A percentile compares a stretch with the other conserved stretches of the same genome.
Evolutionary conservation across 2,329 filamentous ascomycete genomes (phyloP).

Genomic region (Pezicula radicicola): DNA sequence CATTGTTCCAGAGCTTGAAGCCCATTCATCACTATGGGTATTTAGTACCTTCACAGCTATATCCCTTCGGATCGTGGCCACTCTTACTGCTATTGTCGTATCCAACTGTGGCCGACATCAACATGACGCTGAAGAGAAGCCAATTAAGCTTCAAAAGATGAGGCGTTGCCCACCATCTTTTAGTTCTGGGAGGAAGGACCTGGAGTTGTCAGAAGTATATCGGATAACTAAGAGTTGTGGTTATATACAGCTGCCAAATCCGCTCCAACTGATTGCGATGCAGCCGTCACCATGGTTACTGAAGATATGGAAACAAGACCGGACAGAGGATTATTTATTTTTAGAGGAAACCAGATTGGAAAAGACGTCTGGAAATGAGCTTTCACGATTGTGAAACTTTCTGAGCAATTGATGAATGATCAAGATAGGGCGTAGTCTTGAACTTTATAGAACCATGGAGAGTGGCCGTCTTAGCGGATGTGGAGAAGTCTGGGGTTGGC

Average conservation of each 20-base stretch:
- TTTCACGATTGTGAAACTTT: too few species aligned
- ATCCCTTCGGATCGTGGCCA: too few species aligned
- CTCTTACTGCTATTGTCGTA: slow-evolving; percentile 6
- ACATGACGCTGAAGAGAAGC: background rate
- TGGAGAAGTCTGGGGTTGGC: too few species aligned
- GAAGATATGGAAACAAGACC: background rate
- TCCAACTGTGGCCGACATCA: background rate
- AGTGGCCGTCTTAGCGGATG: too few species aligned
- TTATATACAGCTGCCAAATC: background rate
- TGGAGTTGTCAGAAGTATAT: background rate
- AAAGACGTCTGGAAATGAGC: too few species aligned
- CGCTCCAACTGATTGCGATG: background rate
- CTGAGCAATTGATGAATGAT: too few species aligned
- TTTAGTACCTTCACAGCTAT: too few species aligned
- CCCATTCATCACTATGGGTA: slow-evolving; percentile 23
- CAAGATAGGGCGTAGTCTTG: too few species aligned
- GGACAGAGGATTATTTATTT: background rate
- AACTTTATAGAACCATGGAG: too few species aligned
- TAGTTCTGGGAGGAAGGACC: background rate
- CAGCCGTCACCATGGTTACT: background rate
- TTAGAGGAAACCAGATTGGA: background rate
- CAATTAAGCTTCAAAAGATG: slow-evolving; percentile 2
- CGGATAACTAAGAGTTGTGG: background rate
- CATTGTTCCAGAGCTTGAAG: slow-evolving; percentile 30
- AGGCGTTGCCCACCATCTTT: background rate